A percentile compares a stretch with the other conserved stretches of the same genome.
Conservation (phyloP, 225 moss, liverwort and hornwort species). For the Anthoceros angustus region DNA sequence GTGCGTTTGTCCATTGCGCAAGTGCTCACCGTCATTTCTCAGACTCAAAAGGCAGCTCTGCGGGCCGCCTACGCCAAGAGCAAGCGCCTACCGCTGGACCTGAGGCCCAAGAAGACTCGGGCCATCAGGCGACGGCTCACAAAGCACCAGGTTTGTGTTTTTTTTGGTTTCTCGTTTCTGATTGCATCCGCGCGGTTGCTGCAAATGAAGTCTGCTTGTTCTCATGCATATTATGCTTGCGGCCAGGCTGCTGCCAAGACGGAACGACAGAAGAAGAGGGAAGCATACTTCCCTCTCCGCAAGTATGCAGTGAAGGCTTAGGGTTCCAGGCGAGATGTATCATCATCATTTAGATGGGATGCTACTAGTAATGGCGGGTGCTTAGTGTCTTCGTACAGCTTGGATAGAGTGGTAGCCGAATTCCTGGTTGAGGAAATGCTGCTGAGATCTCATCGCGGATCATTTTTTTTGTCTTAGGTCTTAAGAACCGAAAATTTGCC, state of each 20-base stretch:
- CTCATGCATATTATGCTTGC: no score
- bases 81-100: constrained; percentile 62
- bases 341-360: no score
- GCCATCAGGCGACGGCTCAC: constrained; percentile 74
- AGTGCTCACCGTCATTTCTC: constrained; percentile 72
- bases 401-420: no score
- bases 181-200: no score
- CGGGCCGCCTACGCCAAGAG: constrained; percentile 74
- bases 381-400: no score
- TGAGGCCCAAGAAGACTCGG: constrained; percentile 88
- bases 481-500: no score
- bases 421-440: no score
- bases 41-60: constrained; percentile 60
- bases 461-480: no score
- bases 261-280: constrained; percentile 78
- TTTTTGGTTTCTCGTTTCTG: no score
- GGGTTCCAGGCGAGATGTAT: neutral
- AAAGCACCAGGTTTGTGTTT: constrained; percentile 46
- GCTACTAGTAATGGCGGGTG: no score
- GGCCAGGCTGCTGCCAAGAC: constrained; percentile 26
- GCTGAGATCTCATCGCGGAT: no score
- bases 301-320: constrained; percentile 67
- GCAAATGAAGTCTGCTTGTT: no score
- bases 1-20: constrained; percentile 77
- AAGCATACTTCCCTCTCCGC: constrained; percentile 62